Percentiles rank a stretch among this genome's conserved stretches.
These are phyloP conservation scores for Lichtheimia ornata DNA, from an alignment of 371 early-diverging fungal species.

Conservation along the genomic window DNA sequence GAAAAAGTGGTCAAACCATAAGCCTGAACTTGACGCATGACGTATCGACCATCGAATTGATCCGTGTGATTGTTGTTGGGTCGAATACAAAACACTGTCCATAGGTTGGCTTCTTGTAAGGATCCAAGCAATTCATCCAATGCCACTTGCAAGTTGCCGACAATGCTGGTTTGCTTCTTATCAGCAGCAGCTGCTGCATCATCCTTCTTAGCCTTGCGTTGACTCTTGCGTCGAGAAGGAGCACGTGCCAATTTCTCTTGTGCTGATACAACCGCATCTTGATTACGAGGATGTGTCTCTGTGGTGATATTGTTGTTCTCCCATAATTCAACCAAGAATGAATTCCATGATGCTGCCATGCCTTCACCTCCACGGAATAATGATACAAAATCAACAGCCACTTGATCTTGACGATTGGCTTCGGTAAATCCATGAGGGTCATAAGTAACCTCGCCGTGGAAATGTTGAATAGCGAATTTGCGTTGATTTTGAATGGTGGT, in stretches of 20 bases:
- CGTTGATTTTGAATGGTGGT: conserved; percentile 43
- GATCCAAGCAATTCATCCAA: conserved; percentile 79
- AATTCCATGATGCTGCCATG: conserved; percentile 57
- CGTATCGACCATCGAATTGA: conserved; percentile 58
- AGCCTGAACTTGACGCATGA: conserved; percentile 59
- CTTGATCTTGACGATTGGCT: conserved; percentile 66
- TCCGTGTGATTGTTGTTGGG: conserved; percentile 63
- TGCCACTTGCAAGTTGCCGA: conserved; percentile 58
- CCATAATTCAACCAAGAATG: conserved; percentile 43
- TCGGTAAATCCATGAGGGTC: conserved; percentile 72
- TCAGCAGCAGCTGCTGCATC: conserved; percentile 4
- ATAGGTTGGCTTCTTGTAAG: conserved; percentile 80
- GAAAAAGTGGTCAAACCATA: conserved; percentile 57
- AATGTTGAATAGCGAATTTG: conserved; percentile 82
- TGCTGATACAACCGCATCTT: conserved; percentile 53
- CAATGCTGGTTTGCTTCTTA: conserved; percentile 8
- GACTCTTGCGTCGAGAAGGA: conserved; percentile 38
- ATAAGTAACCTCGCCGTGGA: conserved; percentile 73
- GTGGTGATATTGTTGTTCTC: conserved; percentile 42
- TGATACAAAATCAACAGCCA: conserved; percentile 81
- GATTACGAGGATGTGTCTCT: conserved; percentile 59
- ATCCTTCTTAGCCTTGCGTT: conserved; percentile 22
- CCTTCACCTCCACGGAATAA: conserved; percentile 69
- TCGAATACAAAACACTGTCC: conserved; percentile 83
- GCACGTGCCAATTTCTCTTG: conserved; percentile 57